These are phyloP conservation scores for Arthromyces matolae DNA, from an alignment of 768 basidiomycete genomes.

Conservation along the genomic window DNA sequence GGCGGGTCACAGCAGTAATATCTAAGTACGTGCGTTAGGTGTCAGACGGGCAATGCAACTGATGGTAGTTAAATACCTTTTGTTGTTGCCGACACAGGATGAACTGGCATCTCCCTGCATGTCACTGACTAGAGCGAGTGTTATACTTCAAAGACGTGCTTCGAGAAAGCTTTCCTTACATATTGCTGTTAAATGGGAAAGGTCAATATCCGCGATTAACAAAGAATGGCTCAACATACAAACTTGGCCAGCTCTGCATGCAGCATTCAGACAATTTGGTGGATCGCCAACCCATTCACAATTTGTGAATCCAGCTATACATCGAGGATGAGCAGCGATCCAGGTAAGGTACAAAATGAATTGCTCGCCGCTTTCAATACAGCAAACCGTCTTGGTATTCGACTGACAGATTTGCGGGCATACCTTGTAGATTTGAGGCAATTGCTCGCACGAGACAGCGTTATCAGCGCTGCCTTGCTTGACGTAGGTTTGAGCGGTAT, in stretches of 20 bases:
- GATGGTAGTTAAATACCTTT: background rate
- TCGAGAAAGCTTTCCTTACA: background rate
- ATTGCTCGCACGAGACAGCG: background rate
- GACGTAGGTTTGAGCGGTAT: background rate
- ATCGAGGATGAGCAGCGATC: background rate
- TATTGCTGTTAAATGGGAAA: background rate
- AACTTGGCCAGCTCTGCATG: background rate
- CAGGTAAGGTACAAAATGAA: background rate
- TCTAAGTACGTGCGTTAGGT: too few relatives aligned
- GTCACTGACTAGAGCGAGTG: background rate
- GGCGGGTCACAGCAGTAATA: conserved; percentile 3
- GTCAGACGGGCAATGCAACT: background rate
- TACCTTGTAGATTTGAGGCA: background rate
- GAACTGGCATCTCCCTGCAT: conserved; percentile 1
- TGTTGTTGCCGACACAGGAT: conserved; percentile 1
- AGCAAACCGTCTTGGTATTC: conserved; percentile 1
- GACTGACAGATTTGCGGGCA: background rate
- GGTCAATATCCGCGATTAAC: background rate
- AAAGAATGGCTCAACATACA: background rate
- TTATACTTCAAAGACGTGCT: background rate
- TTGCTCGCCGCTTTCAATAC: background rate
- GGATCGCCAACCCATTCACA: conserved; percentile 1
- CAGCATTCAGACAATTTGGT: background rate
- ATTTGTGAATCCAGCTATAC: background rate
- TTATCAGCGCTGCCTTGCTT: conserved; percentile 1